Evolutionary conservation across 2,329 filamentous ascomycete genomes (phyloP).

Genomic region (Clonostachys sp.): DNA sequence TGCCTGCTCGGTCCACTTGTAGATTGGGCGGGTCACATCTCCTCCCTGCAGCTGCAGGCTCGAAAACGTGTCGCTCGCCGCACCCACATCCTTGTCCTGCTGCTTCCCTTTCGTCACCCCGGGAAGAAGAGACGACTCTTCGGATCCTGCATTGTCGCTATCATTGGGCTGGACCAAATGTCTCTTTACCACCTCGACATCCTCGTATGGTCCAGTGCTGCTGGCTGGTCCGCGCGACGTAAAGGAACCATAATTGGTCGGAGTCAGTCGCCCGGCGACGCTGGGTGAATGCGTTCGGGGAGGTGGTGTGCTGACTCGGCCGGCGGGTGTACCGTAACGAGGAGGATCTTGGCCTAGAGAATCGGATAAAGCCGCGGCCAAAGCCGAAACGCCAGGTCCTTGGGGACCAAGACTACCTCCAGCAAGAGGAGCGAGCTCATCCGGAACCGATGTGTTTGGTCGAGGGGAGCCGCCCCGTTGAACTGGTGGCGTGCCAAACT

Average conservation of each 20-base stretch:
- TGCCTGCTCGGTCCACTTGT: conserved; percentile 91
- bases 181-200: conserved; percentile 85
- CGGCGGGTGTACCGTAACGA: conserved; percentile 62
- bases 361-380: conserved; percentile 81
- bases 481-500: conserved; percentile 21
- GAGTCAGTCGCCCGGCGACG: conserved; percentile 40
- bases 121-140: conserved; percentile 38
- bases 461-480: conserved; percentile 26
- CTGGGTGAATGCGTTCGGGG: conserved; percentile 29
- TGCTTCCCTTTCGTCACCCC: conserved; percentile 48
- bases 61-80: conserved; percentile 79
- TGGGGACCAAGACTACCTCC: conserved; percentile 60
- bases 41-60: conserved; percentile 90
- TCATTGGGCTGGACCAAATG: conserved; percentile 74
- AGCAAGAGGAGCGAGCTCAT: conserved; percentile 57
- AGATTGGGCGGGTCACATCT: conserved; percentile 91
- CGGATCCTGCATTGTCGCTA: conserved; percentile 31
- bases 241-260: conserved; percentile 82
- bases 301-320: conserved; percentile 53
- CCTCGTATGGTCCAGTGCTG: conserved; percentile 63
- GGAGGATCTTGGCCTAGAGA: conserved; percentile 67
- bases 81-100: conserved; percentile 29
- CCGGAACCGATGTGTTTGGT: conserved; percentile 16
- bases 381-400: conserved; percentile 79
- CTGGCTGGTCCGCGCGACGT: conserved; percentile 52